A percentile compares a stretch with the other conserved stretches of the same genome.
Evolutionary conservation across 164 flowering plant species (phyloP).

Genomic region (Sextonia rubra): DNA sequence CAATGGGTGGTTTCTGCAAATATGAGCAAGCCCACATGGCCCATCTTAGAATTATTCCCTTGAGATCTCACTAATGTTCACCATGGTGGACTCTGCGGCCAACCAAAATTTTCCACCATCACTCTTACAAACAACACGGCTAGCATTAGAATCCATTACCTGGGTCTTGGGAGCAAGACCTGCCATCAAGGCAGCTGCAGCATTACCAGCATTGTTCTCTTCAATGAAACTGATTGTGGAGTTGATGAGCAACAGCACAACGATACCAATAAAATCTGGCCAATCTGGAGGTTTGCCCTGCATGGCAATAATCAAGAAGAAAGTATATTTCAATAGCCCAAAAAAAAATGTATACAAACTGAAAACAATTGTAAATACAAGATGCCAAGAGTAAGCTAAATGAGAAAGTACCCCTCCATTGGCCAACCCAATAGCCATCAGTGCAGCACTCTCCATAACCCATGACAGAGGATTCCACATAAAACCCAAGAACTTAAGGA

Average conservation of each 20-base stretch:
- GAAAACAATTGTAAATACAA: background rate
- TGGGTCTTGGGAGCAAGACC: slow-evolving; percentile 87
- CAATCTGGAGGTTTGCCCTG: slow-evolving; percentile 84
- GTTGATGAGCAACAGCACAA: slow-evolving; percentile 66
- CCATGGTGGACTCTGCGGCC: background rate
- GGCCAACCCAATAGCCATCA: slow-evolving; percentile 83
- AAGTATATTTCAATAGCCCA: background rate
- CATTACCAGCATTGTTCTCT: slow-evolving; percentile 91
- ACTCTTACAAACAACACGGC: too few species aligned
- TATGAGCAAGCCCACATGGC: background rate
- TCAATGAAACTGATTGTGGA: slow-evolving; percentile 88
- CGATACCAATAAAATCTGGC: slow-evolving; percentile 80
- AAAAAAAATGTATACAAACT: background rate
- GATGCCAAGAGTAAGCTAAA: background rate
- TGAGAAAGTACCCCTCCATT: slow-evolving; percentile 60
- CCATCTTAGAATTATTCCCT: background rate
- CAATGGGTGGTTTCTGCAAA: background rate
- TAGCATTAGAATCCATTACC: slow-evolving; percentile 29
- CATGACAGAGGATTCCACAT: slow-evolving; percentile 97
- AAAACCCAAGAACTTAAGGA: slow-evolving; percentile 78
- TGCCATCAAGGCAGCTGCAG: slow-evolving; percentile 91
- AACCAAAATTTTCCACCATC: too few species aligned
- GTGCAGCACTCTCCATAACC: slow-evolving; percentile 87
- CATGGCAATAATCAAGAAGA: background rate
- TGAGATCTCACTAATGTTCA: background rate